Evolutionary conservation across 768 basidiomycete genomes (phyloP).

Genomic region (Macrolepiota fuliginosa): DNA sequence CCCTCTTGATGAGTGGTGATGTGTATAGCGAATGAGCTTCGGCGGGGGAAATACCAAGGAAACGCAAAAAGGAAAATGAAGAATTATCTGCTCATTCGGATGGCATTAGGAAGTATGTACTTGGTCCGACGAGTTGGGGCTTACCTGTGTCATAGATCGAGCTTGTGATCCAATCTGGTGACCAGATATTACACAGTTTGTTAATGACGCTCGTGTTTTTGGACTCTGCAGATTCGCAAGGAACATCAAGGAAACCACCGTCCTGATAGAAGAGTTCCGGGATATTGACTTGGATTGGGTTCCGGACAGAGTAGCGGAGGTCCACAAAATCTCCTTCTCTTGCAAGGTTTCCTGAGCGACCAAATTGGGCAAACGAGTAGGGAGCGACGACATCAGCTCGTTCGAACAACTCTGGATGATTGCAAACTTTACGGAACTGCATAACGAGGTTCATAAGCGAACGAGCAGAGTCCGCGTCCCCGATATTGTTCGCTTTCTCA

Average conservation of each 20-base stretch:
- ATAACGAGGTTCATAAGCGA: slow-evolving; percentile 99
- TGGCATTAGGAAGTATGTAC: neutral
- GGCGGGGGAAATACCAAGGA: slow-evolving; percentile 59
- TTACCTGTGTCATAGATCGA: slow-evolving; percentile 68
- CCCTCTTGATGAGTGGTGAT: slow-evolving; percentile 57
- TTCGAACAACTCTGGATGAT: slow-evolving; percentile 97
- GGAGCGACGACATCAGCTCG: slow-evolving; percentile 94
- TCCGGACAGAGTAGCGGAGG: slow-evolving; percentile 83
- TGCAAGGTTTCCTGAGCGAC: slow-evolving; percentile 74
- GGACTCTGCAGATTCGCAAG: slow-evolving; percentile 47
- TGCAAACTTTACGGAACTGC: slow-evolving; percentile 99
- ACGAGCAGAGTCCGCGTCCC: slow-evolving; percentile 88
- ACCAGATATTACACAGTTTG: slow-evolving; percentile 89
- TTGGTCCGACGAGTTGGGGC: slow-evolving; percentile 18
- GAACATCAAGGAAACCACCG: slow-evolving; percentile 68
- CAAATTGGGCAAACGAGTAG: slow-evolving; percentile 84
- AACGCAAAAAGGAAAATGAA: slow-evolving; percentile 77
- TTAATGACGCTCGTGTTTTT: slow-evolving; percentile 53
- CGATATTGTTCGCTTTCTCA: slow-evolving; percentile 88
- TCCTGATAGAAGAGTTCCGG: slow-evolving; percentile 78
- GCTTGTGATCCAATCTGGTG: slow-evolving; percentile 71
- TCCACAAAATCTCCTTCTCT: slow-evolving; percentile 87
- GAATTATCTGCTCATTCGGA: slow-evolving; percentile 32
- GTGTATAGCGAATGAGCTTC: slow-evolving; percentile 63
- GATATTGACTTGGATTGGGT: slow-evolving; percentile 77